These are phyloP conservation scores for Plasmopara halstedii DNA, from an alignment of 352 stramenopile species.

Conservation along the genomic window DNA sequence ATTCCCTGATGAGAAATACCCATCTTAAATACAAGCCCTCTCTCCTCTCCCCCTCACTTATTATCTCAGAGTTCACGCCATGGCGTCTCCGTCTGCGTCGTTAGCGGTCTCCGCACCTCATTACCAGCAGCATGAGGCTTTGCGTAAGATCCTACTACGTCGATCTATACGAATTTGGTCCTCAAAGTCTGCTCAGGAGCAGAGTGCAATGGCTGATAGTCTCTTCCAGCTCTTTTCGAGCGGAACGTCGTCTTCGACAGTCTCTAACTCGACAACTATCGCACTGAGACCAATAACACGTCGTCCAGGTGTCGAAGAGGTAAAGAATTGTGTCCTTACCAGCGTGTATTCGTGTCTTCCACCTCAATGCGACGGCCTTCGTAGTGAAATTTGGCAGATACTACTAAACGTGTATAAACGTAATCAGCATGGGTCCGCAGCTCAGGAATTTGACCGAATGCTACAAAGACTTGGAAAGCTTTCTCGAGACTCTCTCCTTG, in stretches of 20 bases:
- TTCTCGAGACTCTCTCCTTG: slow-evolving; percentile 49
- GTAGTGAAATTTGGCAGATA: slow-evolving; percentile 76
- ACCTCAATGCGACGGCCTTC: slow-evolving; percentile 37
- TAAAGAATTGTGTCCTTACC: slow-evolving; percentile 50
- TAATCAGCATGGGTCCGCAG: slow-evolving; percentile 59
- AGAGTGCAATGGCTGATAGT: slow-evolving; percentile 35
- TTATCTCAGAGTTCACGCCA: neutral
- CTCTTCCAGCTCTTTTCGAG: slow-evolving; percentile 59
- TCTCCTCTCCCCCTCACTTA: slow-evolving; percentile 11
- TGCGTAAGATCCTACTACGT: slow-evolving; percentile 40
- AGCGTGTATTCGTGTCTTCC: slow-evolving; percentile 44
- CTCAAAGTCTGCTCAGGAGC: slow-evolving; percentile 51
- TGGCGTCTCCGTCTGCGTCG: slow-evolving; percentile 13
- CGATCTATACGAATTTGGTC: slow-evolving; percentile 46
- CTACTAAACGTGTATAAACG: slow-evolving; percentile 75
- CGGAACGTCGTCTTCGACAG: slow-evolving; percentile 14
- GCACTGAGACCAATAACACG: slow-evolving; percentile 46
- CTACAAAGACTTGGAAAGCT: slow-evolving; percentile 52
- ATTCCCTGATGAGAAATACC: slow-evolving; percentile 1
- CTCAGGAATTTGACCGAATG: slow-evolving; percentile 73
- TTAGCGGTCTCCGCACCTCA: neutral
- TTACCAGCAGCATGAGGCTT: slow-evolving; percentile 18
- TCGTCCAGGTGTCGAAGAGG: slow-evolving; percentile 64
- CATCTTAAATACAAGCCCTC: slow-evolving; percentile 10
- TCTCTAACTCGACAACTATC: slow-evolving; percentile 8